phyloP scores from a whole-genome alignment of 2,329 filamentous ascomycete genomes.

The Decorospora gaudefroyi region DNA sequence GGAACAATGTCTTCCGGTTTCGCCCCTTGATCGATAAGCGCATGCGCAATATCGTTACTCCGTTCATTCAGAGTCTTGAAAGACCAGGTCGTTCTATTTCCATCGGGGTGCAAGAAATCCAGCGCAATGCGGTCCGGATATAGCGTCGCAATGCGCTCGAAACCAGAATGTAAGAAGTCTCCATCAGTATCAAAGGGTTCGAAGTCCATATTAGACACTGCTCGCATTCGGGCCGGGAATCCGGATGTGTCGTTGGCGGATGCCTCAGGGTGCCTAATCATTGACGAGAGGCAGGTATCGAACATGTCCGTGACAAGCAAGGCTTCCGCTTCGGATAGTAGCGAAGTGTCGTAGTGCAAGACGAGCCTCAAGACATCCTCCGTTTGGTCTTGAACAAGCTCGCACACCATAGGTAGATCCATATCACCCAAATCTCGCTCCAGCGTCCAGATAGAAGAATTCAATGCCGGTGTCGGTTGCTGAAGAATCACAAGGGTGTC shows the following conservation, averaged over 20 bases:
- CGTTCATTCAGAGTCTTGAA: slow-evolving; percentile 36
- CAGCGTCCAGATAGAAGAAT: slow-evolving; percentile 57
- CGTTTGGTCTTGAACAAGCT: slow-evolving; percentile 64
- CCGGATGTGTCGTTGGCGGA: slow-evolving; percentile 29
- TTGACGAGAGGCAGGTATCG: slow-evolving; percentile 30
- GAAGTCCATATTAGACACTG: slow-evolving; percentile 33
- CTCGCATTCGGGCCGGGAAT: slow-evolving; percentile 29
- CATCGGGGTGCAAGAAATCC: slow-evolving; percentile 46
- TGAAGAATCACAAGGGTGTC: slow-evolving; percentile 83
- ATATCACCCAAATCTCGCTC: slow-evolving; percentile 63
- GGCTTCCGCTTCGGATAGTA: slow-evolving; percentile 37
- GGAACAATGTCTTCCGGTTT: slow-evolving; percentile 42
- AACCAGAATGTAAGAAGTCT: slow-evolving; percentile 45
- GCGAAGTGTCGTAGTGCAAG: slow-evolving; percentile 60
- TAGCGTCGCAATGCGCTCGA: slow-evolving; percentile 43
- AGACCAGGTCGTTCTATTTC: slow-evolving; percentile 40
- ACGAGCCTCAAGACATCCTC: slow-evolving; percentile 61
- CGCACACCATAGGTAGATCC: slow-evolving; percentile 77
- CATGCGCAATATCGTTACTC: slow-evolving; percentile 44
- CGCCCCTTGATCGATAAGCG: slow-evolving; percentile 30
- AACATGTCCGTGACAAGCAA: slow-evolving; percentile 36
- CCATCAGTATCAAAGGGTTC: slow-evolving; percentile 8
- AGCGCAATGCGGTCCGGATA: slow-evolving; percentile 43
- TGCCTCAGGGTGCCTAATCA: slow-evolving; percentile 27
- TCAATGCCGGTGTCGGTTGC: slow-evolving; percentile 55